phyloP scores from a whole-genome alignment of 306 rosid species.

The Senna siamea region DNA sequence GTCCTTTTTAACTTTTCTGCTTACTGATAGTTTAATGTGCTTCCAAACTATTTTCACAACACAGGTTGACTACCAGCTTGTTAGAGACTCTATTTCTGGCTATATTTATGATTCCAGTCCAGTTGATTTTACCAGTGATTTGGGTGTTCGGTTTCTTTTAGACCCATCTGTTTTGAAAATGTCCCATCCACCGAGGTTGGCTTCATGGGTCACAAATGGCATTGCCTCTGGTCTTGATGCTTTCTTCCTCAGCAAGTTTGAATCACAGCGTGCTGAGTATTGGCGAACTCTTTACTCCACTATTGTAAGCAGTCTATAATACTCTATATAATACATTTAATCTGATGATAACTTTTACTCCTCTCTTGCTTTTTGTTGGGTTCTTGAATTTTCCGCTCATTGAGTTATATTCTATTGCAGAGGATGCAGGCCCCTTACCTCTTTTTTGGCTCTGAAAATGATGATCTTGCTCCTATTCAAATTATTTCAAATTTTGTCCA shows the following conservation, averaged over 20 bases:
- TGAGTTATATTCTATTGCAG: slow-evolving; percentile 50
- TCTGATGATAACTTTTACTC: background rate
- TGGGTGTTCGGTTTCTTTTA: slow-evolving; percentile 84
- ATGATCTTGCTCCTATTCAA: slow-evolving; percentile 84
- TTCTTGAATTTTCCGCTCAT: slow-evolving; percentile 33
- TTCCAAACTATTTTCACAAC: slow-evolving; percentile 35
- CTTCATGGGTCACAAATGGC: slow-evolving; percentile 75
- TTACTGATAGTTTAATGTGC: slow-evolving; percentile 26
- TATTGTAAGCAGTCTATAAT: slow-evolving; percentile 57
- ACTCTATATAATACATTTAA: background rate
- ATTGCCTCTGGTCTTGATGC: slow-evolving; percentile 91
- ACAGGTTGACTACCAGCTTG: slow-evolving; percentile 77
- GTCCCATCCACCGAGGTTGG: slow-evolving; percentile 78
- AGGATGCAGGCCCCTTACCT: slow-evolving; percentile 90
- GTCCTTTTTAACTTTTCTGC: slow-evolving; percentile 23
- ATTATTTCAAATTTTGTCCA: slow-evolving; percentile 72
- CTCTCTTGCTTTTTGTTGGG: slow-evolving; percentile 19
- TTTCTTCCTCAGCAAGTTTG: slow-evolving; percentile 84
- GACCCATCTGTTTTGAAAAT: slow-evolving; percentile 78
- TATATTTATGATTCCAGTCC: slow-evolving; percentile 95
- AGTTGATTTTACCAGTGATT: slow-evolving; percentile 91
- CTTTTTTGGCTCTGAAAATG: slow-evolving; percentile 81
- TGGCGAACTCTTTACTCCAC: slow-evolving; percentile 95
- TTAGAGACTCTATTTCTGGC: slow-evolving; percentile 83
- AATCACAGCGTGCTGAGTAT: slow-evolving; percentile 88